Evolutionary conservation across 306 rosid genomes (phyloP), one percentile per base, ranked within the genome.

Genomic region (Amphicarpaea edgeworthii): DNA sequence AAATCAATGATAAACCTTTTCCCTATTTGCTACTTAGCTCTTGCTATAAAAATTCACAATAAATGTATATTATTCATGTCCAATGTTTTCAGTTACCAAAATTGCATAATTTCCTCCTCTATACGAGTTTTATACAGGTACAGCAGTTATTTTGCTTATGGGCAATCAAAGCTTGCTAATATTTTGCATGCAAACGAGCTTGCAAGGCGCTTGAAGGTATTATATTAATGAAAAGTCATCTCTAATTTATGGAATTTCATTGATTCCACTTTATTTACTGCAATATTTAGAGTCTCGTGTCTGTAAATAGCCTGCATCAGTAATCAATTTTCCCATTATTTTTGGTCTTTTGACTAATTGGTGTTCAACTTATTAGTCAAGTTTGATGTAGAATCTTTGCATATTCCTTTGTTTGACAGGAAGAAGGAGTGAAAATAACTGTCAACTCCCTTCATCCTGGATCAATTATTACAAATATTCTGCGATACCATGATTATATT

Each of bases 401-500:
- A 57, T 57, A 12, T 59, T 32, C 58, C 21, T 40, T 34, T 72
- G 59, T 69, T 65, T 63, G 76, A 69, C 84, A 93, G 96, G 92
- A 88, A 89, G 96, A 90, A 86, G 88, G 87, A 65, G 88, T 84
- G 58, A 79, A 89, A 71, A 83, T 93, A 77, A 91, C 90, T 12
- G 92, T 79, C 2, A 89, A 85, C 71, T 76, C 98, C 47, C 80
- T 91, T 85, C 98, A 93, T 85, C 98, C 97, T 5, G 97, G 98
- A 74, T 69, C 91, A 74, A 90, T 86, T 76, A 1, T 28, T 51
- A 93, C 98, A 65, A 88, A 93, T 72, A 80, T 93, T 84, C 78
- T 84, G 47, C 86, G 93, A 45, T 58, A 81, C 76, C 89, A 85
- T 58, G 26, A 75, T 77, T 58, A 77, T 78, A 8, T 93, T 24